These are phyloP conservation scores for Xylaria palmicola DNA, from an alignment of 495 filamentous ascomycete genomes.

Conservation along the genomic window DNA sequence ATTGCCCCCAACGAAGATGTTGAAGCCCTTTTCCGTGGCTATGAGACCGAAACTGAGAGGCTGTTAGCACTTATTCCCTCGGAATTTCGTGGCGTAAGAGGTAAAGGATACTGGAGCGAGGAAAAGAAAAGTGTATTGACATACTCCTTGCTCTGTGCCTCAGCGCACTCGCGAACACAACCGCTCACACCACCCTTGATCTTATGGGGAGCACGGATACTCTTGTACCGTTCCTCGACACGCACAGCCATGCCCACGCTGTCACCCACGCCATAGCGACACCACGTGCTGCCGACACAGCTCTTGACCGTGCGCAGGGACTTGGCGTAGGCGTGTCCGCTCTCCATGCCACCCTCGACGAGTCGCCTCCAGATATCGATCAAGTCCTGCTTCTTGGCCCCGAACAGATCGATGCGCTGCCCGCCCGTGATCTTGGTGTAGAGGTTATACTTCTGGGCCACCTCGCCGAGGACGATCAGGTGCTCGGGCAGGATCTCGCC, in stretches of 20 bases:
- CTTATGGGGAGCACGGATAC: conserved; percentile 86
- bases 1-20: conserved; percentile 91
- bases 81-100: background rate
- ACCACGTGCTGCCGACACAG: conserved; percentile 95
- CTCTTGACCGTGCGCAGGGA: conserved; percentile 89
- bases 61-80: conserved; percentile 2
- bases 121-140: conserved; percentile 28
- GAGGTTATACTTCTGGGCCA: conserved; percentile 83
- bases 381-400: conserved; percentile 88
- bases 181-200: conserved; percentile 92
- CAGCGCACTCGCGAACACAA: conserved; percentile 91
- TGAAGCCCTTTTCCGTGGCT: conserved; percentile 93
- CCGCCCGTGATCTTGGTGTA: conserved; percentile 97
- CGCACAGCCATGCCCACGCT: conserved; percentile 96
- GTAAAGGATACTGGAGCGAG: background rate
- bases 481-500: conserved; percentile 93
- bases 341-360: conserved; percentile 90
- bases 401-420: conserved; percentile 95
- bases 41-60: conserved; percentile 80
- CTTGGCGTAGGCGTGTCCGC: conserved; percentile 93
- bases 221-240: conserved; percentile 93
- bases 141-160: conserved; percentile 93
- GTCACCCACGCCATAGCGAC: conserved; percentile 88
- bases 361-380: conserved; percentile 85
- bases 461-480: conserved; percentile 81